Percentiles rank a stretch among this genome's conserved stretches.
Conservation (phyloP, 2,329 filamentous ascomycete genomes). For the Trichoderma breve region DNA sequence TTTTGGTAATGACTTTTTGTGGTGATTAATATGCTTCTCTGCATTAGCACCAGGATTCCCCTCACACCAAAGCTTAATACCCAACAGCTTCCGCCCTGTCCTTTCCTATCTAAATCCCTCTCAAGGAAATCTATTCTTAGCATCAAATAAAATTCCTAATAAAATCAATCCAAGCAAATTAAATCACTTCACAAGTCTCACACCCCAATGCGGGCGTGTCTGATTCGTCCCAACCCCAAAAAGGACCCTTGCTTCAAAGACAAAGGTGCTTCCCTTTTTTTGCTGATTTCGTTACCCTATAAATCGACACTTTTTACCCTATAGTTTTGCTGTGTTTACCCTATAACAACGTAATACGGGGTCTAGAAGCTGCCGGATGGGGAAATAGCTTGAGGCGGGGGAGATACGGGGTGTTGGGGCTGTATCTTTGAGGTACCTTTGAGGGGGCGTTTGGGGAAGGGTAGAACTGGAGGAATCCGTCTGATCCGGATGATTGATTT, state of each 20-base stretch:
- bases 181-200: not conserved
- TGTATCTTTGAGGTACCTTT: not conserved
- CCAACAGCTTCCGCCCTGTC: not conserved
- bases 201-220: not conserved
- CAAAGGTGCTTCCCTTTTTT: not conserved
- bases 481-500: not conserved
- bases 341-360: conserved; percentile 32
- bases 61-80: not conserved
- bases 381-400: not conserved
- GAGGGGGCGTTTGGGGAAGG: not conserved
- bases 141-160: not conserved
- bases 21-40: not conserved
- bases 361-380: not conserved
- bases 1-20: not conserved
- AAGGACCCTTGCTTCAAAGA: not conserved
- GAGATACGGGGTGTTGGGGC: not conserved
- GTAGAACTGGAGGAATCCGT: not conserved
- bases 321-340: conserved; percentile 29
- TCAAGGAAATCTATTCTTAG: not conserved
- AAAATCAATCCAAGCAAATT: not conserved
- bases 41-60: not conserved
- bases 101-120: not conserved
- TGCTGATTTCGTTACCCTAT: conserved; percentile 15
- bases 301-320: conserved; percentile 22
- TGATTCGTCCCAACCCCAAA: not conserved